Evolutionary conservation across 345 rosid species (phyloP).

Genomic region (Ricinus communis): DNA sequence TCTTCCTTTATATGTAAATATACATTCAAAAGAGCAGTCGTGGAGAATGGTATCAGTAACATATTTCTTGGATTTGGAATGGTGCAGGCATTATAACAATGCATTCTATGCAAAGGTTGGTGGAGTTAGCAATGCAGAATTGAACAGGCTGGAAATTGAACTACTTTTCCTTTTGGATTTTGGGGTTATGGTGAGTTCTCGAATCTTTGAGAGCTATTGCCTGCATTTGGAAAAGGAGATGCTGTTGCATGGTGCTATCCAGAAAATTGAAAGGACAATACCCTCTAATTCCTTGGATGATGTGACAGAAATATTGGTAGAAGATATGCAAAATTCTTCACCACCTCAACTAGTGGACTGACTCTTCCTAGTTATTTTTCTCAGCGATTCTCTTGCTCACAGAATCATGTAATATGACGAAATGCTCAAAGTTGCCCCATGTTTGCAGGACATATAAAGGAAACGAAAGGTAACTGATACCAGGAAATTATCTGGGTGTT

Average conservation of each 20-base stretch:
- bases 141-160: conserved; percentile 77
- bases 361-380: not conserved
- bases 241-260: conserved; percentile 29
- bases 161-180: conserved; percentile 81
- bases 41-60: no score
- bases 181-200: conserved; percentile 49
- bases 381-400: no score
- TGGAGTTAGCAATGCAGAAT: conserved; percentile 77
- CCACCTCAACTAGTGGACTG: conserved; percentile 21
- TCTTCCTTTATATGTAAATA: no score
- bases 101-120: conserved; percentile 80
- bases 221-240: conserved; percentile 67
- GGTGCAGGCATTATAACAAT: conserved; percentile 71
- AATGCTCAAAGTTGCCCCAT: no score
- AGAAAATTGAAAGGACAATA: conserved; percentile 19
- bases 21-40: no score
- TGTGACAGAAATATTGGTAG: conserved; percentile 26
- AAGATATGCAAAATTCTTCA: conserved; percentile 24
- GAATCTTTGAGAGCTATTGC: conserved; percentile 77
- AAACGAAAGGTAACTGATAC: no score
- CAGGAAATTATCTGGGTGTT: no score
- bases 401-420: no score
- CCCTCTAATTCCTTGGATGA: conserved; percentile 21
- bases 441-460: no score
- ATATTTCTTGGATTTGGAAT: not conserved